Evolutionary conservation across 108 stramenopile genomes (phyloP).

Genomic region (Fistulifera pelliculosa): DNA sequence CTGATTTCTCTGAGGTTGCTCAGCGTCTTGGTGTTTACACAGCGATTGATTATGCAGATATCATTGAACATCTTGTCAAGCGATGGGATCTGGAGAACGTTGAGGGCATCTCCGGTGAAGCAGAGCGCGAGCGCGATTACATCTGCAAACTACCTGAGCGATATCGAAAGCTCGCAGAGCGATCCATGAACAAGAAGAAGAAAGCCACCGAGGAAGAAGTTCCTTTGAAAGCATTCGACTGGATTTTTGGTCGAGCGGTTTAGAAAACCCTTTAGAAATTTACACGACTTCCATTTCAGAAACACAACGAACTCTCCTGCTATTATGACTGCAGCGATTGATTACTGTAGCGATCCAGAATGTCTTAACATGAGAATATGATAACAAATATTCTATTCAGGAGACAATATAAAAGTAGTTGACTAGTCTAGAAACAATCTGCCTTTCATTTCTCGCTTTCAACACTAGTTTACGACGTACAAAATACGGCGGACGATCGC

Average conservation of each 20-base stretch:
- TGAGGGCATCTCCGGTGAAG: slow-evolving; percentile 60
- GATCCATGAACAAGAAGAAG: slow-evolving; percentile 84
- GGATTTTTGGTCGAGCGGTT: slow-evolving; percentile 62
- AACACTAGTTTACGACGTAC: too few species aligned
- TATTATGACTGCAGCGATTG: too few species aligned
- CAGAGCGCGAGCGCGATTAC: slow-evolving; percentile 82
- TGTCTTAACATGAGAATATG: too few species aligned
- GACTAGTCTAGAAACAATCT: too few species aligned
- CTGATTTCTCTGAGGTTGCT: slow-evolving; percentile 77
- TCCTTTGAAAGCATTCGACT: slow-evolving; percentile 45
- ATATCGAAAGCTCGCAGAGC: slow-evolving; percentile 78
- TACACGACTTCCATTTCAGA: background rate
- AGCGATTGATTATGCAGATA: slow-evolving; percentile 90
- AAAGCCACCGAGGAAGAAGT: slow-evolving; percentile 49
- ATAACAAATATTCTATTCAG: too few species aligned
- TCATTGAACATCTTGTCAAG: slow-evolving; percentile 73
- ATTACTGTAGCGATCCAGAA: too few species aligned
- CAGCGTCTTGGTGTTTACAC: slow-evolving; percentile 86
- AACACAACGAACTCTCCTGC: too few species aligned
- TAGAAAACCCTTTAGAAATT: slow-evolving; percentile 3
- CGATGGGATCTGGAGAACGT: slow-evolving; percentile 77
- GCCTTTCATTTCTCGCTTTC: too few species aligned
- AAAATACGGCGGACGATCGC: too few species aligned
- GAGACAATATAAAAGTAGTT: too few species aligned
- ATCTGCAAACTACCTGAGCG: slow-evolving; percentile 69